phyloP scores from a whole-genome alignment of 805 yeast species.

The Suhomyces faveliae region DNA sequence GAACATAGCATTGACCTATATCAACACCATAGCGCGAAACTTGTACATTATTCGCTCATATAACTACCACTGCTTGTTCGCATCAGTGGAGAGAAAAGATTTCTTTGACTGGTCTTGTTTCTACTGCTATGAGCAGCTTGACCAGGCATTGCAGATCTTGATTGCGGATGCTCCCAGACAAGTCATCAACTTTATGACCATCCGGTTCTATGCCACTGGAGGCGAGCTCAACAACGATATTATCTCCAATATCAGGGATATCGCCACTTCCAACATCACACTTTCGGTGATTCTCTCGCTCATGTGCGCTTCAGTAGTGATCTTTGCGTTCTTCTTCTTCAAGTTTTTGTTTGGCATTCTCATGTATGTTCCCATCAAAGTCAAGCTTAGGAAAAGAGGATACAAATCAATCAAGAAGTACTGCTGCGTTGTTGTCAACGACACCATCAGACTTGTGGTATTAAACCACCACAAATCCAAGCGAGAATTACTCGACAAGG shows the following conservation, averaged over 20 bases:
- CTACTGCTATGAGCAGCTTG: slow-evolving; percentile 61
- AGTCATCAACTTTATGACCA: slow-evolving; percentile 74
- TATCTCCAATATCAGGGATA: slow-evolving; percentile 46
- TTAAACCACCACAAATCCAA: slow-evolving; percentile 38
- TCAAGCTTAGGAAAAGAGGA: slow-evolving; percentile 37
- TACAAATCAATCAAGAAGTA: slow-evolving; percentile 54
- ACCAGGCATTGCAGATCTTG: slow-evolving; percentile 58
- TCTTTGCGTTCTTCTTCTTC: slow-evolving; percentile 69
- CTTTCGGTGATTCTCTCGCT: slow-evolving; percentile 73
- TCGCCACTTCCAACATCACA: slow-evolving; percentile 59
- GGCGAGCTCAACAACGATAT: slow-evolving; percentile 42
- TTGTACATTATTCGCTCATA: slow-evolving; percentile 56
- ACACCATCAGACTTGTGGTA: slow-evolving; percentile 53
- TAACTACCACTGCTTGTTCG: slow-evolving; percentile 69
- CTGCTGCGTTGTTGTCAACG: slow-evolving; percentile 60
- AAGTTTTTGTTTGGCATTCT: slow-evolving; percentile 55
- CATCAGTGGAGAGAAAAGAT: slow-evolving; percentile 60
- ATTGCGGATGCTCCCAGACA: slow-evolving; percentile 88
- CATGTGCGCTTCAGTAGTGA: slow-evolving; percentile 70
- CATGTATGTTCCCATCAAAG: slow-evolving; percentile 50
- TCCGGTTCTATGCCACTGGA: slow-evolving; percentile 49
- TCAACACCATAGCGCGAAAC: slow-evolving; percentile 61
- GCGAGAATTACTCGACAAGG: slow-evolving; percentile 30
- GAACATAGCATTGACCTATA: slow-evolving; percentile 67
- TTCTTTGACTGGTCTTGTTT: slow-evolving; percentile 68